phyloP scores from a whole-genome alignment of 2,329 filamentous ascomycete genomes.

The Penicillium rolfsii region DNA sequence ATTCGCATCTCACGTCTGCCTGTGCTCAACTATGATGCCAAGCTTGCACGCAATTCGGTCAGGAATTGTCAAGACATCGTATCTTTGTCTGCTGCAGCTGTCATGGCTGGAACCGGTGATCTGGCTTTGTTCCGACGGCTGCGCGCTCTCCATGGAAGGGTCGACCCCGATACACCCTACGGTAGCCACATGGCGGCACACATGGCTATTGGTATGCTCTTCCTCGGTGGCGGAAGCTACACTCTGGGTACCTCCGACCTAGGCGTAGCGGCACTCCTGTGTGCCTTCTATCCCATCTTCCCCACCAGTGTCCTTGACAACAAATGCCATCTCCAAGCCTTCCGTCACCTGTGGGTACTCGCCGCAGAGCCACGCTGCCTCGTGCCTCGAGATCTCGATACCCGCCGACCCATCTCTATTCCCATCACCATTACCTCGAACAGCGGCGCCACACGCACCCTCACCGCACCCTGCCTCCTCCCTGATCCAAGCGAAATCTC shows the following conservation, averaged over 20 bases:
- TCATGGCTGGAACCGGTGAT: slow-evolving; percentile 97
- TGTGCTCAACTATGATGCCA: slow-evolving; percentile 74
- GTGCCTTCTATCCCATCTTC: slow-evolving; percentile 93
- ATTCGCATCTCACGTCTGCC: slow-evolving; percentile 73
- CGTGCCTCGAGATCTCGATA: slow-evolving; percentile 83
- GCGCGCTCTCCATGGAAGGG: slow-evolving; percentile 82
- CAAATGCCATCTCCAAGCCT: slow-evolving; percentile 89
- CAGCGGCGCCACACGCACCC: slow-evolving; percentile 37
- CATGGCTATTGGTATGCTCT: slow-evolving; percentile 86
- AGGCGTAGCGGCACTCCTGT: slow-evolving; percentile 81
- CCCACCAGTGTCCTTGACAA: slow-evolving; percentile 90
- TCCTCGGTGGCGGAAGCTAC: slow-evolving; percentile 88
- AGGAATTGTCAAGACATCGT: slow-evolving; percentile 90
- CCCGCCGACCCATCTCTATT: slow-evolving; percentile 74
- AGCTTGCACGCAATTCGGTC: slow-evolving; percentile 78
- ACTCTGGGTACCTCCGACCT: slow-evolving; percentile 89
- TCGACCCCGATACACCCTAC: slow-evolving; percentile 82
- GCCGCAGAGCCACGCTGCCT: slow-evolving; percentile 89
- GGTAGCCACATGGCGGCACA: slow-evolving; percentile 93
- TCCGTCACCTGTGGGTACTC: slow-evolving; percentile 95
- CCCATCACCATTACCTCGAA: slow-evolving; percentile 69
- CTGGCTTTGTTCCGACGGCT: slow-evolving; percentile 81
- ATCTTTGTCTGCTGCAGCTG: slow-evolving; percentile 77
- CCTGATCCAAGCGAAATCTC: slow-evolving; percentile 48
- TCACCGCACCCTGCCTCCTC: slow-evolving; percentile 61